phyloP scores from a whole-genome alignment of 495 filamentous ascomycete species.

The Talaromyces adpressus region DNA sequence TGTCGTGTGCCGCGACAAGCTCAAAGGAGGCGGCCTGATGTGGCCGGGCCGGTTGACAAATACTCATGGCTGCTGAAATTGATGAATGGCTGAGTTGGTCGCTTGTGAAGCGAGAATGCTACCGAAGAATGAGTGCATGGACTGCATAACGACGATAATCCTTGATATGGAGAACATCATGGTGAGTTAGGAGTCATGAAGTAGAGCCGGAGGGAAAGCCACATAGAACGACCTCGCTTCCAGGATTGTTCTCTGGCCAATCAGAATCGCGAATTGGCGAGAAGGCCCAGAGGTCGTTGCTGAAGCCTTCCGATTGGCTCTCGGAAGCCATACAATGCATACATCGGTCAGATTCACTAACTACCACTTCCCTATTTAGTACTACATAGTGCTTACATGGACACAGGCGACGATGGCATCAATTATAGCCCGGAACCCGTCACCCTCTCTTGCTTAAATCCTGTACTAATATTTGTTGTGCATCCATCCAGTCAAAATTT shows the following conservation, averaged over 20 bases:
- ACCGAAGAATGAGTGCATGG: background rate
- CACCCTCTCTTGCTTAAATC: background rate
- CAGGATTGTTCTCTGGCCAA: constrained; percentile 19
- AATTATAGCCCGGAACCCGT: background rate
- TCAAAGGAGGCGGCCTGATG: background rate
- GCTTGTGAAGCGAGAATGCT: background rate
- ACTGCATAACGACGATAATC: background rate
- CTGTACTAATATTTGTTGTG: background rate
- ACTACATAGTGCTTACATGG: background rate
- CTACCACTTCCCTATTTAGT: background rate
- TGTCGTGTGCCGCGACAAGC: background rate
- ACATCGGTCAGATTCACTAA: background rate
- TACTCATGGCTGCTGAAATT: background rate
- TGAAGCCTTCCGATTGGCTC: background rate
- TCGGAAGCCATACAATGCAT: background rate
- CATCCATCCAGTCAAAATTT: background rate
- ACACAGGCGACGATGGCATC: background rate
- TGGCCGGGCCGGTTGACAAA: background rate
- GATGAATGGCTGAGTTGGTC: background rate
- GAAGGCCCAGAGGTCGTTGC: constrained; percentile 7
- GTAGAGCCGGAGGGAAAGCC: constrained; percentile 1
- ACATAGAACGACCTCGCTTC: background rate
- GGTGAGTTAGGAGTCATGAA: background rate
- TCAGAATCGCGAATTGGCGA: constrained; percentile 33
- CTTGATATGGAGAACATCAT: background rate